phyloP scores from a whole-genome alignment of 805 yeast genomes.

The Dipodascus geniculatus region DNA sequence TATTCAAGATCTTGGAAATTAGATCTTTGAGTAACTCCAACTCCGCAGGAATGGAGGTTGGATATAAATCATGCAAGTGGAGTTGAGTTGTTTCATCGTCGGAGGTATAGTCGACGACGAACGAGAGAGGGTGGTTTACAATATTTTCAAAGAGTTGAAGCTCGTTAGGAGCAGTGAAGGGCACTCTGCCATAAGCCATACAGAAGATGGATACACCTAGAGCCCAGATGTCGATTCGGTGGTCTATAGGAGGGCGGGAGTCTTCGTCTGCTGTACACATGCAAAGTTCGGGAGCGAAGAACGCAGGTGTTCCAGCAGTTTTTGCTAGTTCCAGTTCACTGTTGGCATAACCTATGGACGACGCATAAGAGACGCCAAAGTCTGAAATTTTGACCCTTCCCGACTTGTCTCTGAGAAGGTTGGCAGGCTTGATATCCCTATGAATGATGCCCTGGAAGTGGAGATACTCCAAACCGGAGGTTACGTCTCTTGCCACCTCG shows the following conservation, averaged over 20 bases:
- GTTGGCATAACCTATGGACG: constrained; percentile 33
- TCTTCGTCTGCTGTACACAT: constrained; percentile 14
- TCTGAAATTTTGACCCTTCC: constrained; percentile 85
- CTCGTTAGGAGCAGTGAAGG: constrained; percentile 80
- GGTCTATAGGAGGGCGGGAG: constrained; percentile 41
- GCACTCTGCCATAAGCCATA: constrained; percentile 74
- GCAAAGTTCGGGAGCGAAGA: constrained; percentile 72
- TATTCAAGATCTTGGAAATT: constrained; percentile 47
- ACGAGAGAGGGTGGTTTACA: constrained; percentile 43
- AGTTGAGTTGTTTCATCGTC: constrained; percentile 28
- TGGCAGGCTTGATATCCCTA: constrained; percentile 94
- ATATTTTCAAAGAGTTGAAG: constrained; percentile 78
- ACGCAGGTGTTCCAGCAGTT: constrained; percentile 97
- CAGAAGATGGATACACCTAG: constrained; percentile 87
- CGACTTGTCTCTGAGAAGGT: constrained; percentile 57
- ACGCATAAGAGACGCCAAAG: constrained; percentile 86
- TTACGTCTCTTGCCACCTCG: constrained; percentile 67
- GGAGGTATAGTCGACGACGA: constrained; percentile 35
- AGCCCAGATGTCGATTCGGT: constrained; percentile 96
- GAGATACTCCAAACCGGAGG: constrained; percentile 78
- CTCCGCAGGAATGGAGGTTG: constrained; percentile 10
- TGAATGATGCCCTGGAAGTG: constrained; percentile 88
- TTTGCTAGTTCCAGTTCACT: constrained; percentile 79
- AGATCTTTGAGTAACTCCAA: constrained; percentile 37
- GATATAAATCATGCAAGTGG: constrained; percentile 3